Percentiles rank a stretch among this genome's conserved stretches.
Evolutionary conservation across 306 rosid genomes (phyloP).

Genomic region (Mimosa bimucronata): DNA sequence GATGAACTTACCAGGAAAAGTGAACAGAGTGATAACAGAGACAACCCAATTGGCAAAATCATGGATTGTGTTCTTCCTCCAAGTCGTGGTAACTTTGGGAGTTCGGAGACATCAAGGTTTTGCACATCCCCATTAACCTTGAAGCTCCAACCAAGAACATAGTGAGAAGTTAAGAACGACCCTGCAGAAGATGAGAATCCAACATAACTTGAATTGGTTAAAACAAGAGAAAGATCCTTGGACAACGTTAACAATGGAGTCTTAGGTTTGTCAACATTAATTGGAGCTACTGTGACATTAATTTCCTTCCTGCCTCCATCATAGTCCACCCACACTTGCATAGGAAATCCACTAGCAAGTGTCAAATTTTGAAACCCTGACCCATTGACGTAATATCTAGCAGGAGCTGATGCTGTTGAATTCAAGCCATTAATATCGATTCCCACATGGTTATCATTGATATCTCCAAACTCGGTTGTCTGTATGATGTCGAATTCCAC

Average conservation of each 20-base stretch:
- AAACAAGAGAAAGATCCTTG: background rate
- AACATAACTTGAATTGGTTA: slow-evolving; percentile 49
- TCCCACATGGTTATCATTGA: slow-evolving; percentile 67
- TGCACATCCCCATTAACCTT: slow-evolving; percentile 50
- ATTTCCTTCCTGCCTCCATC: slow-evolving; percentile 44
- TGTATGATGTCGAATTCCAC: slow-evolving; percentile 31
- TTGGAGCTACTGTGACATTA: slow-evolving; percentile 59
- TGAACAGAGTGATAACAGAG: slow-evolving; percentile 29
- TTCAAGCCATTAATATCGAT: slow-evolving; percentile 57
- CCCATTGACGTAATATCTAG: slow-evolving; percentile 38
- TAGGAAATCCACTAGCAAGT: slow-evolving; percentile 48
- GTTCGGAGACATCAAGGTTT: slow-evolving; percentile 43
- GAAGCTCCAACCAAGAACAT: slow-evolving; percentile 70
- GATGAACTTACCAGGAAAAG: slow-evolving; percentile 26
- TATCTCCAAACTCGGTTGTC: slow-evolving; percentile 49
- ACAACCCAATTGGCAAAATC: slow-evolving; percentile 32
- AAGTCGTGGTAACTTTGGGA: slow-evolving; percentile 48
- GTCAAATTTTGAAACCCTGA: slow-evolving; percentile 32
- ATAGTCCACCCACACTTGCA: slow-evolving; percentile 72
- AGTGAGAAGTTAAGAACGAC: slow-evolving; percentile 36
- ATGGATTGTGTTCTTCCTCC: slow-evolving; percentile 9
- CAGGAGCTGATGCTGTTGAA: slow-evolving; percentile 34
- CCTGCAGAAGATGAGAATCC: slow-evolving; percentile 75
- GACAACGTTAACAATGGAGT: slow-evolving; percentile 29
- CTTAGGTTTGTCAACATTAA: slow-evolving; percentile 43